These are phyloP conservation scores for Diutina rugosa DNA, from an alignment of 1,139 yeast genomes.

Conservation along the genomic window DNA sequence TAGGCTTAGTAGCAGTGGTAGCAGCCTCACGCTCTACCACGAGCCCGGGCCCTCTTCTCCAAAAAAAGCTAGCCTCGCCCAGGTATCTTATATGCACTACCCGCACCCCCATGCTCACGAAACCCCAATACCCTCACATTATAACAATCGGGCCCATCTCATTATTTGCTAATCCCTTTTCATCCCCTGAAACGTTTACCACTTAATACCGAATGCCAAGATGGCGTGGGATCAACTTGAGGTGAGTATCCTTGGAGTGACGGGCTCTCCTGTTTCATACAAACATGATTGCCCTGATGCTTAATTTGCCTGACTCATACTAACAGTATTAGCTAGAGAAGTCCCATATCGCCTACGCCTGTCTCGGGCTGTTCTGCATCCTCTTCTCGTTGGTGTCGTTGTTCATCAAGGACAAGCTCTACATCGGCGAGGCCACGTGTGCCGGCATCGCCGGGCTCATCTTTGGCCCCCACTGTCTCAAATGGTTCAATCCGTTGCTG, in stretches of 20 bases:
- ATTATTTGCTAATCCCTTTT: too few relatives aligned
- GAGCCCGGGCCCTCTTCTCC: too few relatives aligned
- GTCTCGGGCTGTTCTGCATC: slow-evolving; percentile 82
- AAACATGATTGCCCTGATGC: neutral
- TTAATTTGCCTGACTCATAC: slow-evolving; percentile 5
- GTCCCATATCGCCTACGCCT: slow-evolving; percentile 85
- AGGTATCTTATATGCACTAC: too few relatives aligned
- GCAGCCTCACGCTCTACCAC: too few relatives aligned
- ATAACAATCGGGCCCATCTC: too few relatives aligned
- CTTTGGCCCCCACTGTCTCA: slow-evolving; percentile 83
- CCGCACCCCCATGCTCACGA: too few relatives aligned
- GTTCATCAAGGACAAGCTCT: slow-evolving; percentile 77
- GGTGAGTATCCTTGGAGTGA: neutral
- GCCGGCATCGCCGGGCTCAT: slow-evolving; percentile 87
- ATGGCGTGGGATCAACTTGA: slow-evolving; percentile 2
- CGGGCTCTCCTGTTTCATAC: too few relatives aligned
- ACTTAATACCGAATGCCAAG: neutral
- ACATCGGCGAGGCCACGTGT: slow-evolving; percentile 92
- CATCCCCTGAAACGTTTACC: neutral
- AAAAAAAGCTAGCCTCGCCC: too few relatives aligned
- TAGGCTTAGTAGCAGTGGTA: too few relatives aligned
- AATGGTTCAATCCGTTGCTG: slow-evolving; percentile 76
- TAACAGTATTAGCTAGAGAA: slow-evolving; percentile 20
- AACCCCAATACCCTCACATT: too few relatives aligned
- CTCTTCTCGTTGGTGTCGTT: slow-evolving; percentile 81